These are phyloP conservation scores for Papiliotrema terrestris DNA, from an alignment of 1,284 basidiomycete species.

Conservation along the genomic window DNA sequence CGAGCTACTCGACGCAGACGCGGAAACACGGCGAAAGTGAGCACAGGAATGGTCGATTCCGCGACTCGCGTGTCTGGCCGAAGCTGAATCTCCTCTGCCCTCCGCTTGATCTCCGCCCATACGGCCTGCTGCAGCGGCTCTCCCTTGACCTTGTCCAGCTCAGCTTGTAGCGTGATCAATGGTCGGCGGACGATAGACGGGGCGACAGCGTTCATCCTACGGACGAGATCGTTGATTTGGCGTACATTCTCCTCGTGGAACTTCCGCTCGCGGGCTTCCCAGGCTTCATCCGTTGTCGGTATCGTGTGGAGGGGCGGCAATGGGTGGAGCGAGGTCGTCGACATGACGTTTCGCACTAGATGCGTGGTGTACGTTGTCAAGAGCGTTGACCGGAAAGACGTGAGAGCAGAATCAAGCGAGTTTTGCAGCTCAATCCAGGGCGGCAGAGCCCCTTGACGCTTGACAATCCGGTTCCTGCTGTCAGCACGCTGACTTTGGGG, in stretches of 20 bases:
- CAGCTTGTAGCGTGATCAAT: constrained; percentile 57
- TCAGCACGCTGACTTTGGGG: no score
- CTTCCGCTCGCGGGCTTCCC: constrained; percentile 65
- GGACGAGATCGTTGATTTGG: constrained; percentile 68
- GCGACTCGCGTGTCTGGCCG: not conserved
- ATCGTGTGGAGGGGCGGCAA: constrained; percentile 51
- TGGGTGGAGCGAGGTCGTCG: constrained; percentile 49
- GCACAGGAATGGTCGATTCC: not conserved
- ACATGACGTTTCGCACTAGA: constrained; percentile 57
- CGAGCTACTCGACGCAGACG: not conserved
- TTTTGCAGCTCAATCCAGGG: constrained; percentile 85
- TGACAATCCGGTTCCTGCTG: constrained; percentile 72
- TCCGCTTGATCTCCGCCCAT: constrained; percentile 34
- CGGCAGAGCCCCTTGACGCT: constrained; percentile 78
- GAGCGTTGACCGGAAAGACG: constrained; percentile 63
- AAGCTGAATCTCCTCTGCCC: constrained; percentile 17
- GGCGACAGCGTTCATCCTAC: constrained; percentile 74
- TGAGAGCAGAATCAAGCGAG: constrained; percentile 59
- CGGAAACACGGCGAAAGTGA: not conserved
- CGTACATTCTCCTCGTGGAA: constrained; percentile 69
- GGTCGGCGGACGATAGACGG: constrained; percentile 67
- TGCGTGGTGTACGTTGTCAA: constrained; percentile 52
- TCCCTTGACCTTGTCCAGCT: constrained; percentile 60
- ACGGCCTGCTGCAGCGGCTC: constrained; percentile 47
- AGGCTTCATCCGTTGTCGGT: constrained; percentile 63